Base-by-base conservation (phyloP, 164 flowering plant species). In the Piper betle region DNA sequence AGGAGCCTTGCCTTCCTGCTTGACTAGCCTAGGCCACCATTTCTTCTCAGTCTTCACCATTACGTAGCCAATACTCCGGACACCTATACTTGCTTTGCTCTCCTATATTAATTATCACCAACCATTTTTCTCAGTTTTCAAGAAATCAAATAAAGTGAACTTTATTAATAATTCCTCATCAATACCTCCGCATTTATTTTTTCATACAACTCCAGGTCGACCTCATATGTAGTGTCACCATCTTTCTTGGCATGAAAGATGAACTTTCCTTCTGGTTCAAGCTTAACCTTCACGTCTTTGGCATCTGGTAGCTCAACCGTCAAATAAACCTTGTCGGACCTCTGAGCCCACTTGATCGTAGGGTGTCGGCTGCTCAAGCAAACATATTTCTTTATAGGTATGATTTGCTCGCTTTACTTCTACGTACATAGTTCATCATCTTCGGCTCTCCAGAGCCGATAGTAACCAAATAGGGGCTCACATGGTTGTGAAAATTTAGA, bases 301-400 rank as follows among this genome's bases (percentile, higher is more conserved):
- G 96, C 85, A 78, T 85, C 96, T 7, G 96, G 86, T 60, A 84
- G 69, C 25, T 77, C 82, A 56, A 84, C 72, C 3, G 89, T 87
- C 39, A 87, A 63, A 62, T 53, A 84, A 20, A 82, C 33, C 66
- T 65, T 72, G 57, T 85, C 89, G 15, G 82, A 69, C 67, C 84
- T 77, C 73, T 88, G 84, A 3, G 96, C 91, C 96, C 96, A 88
- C 58, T 75, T 81, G 25, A 88, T 72, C 25, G 59, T 38, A n/a
- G 91, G 91, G 63, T 85, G 89, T 38, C 88, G 84, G 61, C 96
- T 88, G 80, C 20, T 60, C 57, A 15, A 61, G 38, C 19, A 66
- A 39, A 19, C 52, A 55, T 38, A 15, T 67, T 55, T 2, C 38
- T 12, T 40, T 15, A 0, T 58, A 8, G 39, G 60, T 58, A 25